Conservation (phyloP, 75 land plant genomes). For the Pseudotsuga menziesii region DNA sequence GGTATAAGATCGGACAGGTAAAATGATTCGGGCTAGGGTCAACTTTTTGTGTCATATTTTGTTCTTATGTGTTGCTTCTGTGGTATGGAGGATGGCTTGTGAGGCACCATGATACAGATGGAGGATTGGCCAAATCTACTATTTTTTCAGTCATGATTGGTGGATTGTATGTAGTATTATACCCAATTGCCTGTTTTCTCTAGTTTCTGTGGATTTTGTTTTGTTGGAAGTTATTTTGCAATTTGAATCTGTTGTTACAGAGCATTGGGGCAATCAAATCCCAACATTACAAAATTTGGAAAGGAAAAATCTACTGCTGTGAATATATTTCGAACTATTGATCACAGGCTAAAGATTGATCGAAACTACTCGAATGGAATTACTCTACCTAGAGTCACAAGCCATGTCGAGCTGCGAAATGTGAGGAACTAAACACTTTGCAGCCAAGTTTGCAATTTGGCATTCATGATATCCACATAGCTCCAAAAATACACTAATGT, state of each 20-base stretch:
- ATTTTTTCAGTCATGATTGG: conserved; percentile 85
- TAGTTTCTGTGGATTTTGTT: neutral
- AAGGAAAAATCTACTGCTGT: conserved; percentile 80
- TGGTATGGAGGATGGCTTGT: conserved; percentile 93
- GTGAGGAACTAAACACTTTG: no score
- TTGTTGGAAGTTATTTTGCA: no score
- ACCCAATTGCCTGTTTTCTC: neutral
- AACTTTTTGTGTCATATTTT: conserved; percentile 70
- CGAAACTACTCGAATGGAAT: conserved; percentile 41
- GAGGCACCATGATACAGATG: conserved; percentile 65
- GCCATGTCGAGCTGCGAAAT: conserved; percentile 71
- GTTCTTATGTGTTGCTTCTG: conserved; percentile 75
- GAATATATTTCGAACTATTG: conserved; percentile 66
- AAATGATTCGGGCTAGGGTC: conserved; percentile 82
- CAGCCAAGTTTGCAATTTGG: no score
- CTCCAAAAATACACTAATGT: no score
- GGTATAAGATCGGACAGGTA: no score
- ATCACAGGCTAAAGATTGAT: conserved; percentile 57
- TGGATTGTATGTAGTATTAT: conserved; percentile 77
- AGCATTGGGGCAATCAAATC: conserved; percentile 75
- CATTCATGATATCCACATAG: conserved; percentile 78
- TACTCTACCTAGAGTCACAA: conserved; percentile 56
- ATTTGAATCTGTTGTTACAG: conserved; percentile 20
- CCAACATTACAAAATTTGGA: conserved; percentile 71
- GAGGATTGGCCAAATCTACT: conserved; percentile 81